Conservation (phyloP, 805 yeast species). For the Kazachstania psychrophila region DNA sequence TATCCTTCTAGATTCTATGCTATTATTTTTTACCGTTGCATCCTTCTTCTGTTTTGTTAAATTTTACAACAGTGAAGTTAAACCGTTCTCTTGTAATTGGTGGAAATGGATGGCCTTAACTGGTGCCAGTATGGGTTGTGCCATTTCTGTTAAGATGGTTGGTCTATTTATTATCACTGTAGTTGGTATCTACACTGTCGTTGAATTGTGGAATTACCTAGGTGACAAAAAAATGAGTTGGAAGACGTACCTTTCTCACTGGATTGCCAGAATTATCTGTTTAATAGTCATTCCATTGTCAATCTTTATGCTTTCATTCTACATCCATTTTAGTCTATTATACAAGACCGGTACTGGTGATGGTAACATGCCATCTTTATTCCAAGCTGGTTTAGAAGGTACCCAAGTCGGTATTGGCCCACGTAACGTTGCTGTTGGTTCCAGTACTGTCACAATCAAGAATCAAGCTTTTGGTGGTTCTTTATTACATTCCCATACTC, state of each 20-base stretch:
- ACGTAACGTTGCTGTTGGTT: constrained; percentile 61
- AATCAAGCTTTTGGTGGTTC: constrained; percentile 71
- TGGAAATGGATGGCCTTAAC: constrained; percentile 86
- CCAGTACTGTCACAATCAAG: constrained; percentile 37
- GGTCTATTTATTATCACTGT: constrained; percentile 83
- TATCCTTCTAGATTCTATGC: constrained; percentile 67
- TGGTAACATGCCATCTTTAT: constrained; percentile 67
- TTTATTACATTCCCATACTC: constrained; percentile 80
- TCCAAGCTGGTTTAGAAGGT: constrained; percentile 68
- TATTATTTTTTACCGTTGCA: constrained; percentile 64
- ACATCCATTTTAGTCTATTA: constrained; percentile 64
- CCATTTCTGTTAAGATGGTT: constrained; percentile 92
- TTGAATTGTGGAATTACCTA: constrained; percentile 76
- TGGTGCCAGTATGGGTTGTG: constrained; percentile 82
- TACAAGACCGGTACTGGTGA: constrained; percentile 76
- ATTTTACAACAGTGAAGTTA: constrained; percentile 39
- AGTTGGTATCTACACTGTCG: constrained; percentile 83
- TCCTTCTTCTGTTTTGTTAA: constrained; percentile 54
- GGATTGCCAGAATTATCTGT: constrained; percentile 58
- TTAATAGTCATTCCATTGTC: constrained; percentile 54
- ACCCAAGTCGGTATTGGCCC: constrained; percentile 58
- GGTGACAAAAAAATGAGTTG: constrained; percentile 54
- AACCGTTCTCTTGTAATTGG: constrained; percentile 70
- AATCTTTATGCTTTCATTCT: constrained; percentile 59
- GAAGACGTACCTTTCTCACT: constrained; percentile 46